A percentile compares a stretch with the other conserved stretches of the same genome.
Evolutionary conservation across 2,329 filamentous ascomycete genomes (phyloP).

Genomic region (Sclerotinia sclerotiorum): DNA sequence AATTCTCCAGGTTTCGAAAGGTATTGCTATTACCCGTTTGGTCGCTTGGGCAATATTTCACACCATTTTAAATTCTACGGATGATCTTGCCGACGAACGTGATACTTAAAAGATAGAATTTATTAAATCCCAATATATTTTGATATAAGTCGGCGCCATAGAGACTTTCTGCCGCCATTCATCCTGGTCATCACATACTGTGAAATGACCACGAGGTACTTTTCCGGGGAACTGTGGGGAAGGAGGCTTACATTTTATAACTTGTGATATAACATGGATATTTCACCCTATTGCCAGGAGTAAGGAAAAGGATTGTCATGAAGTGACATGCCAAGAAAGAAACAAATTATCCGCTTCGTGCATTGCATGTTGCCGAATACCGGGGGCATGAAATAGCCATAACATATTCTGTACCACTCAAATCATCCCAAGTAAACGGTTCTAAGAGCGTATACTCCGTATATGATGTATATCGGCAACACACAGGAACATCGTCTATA

Average conservation of each 20-base stretch:
- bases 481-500: background rate
- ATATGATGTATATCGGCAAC: background rate
- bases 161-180: slow-evolving; percentile 19
- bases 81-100: slow-evolving; percentile 26
- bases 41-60: slow-evolving; percentile 16
- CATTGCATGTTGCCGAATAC: slow-evolving; percentile 14
- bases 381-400: slow-evolving; percentile 15
- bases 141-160: slow-evolving; percentile 25
- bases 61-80: slow-evolving; percentile 18
- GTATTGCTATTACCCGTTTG: slow-evolving; percentile 28
- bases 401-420: slow-evolving; percentile 14
- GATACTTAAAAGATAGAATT: slow-evolving; percentile 23
- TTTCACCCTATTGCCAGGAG: slow-evolving; percentile 2
- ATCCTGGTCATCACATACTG: slow-evolving; percentile 16
- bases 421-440: slow-evolving; percentile 5
- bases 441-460: background rate
- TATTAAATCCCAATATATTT: slow-evolving; percentile 28
- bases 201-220: slow-evolving; percentile 17
- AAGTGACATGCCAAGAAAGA: slow-evolving; percentile 14
- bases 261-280: slow-evolving; percentile 15
- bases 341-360: slow-evolving; percentile 8
- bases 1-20: background rate
- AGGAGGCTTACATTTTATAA: slow-evolving; percentile 16
- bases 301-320: slow-evolving; percentile 1
- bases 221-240: slow-evolving; percentile 19